A percentile compares a stretch with the other conserved stretches of the same genome.
Evolutionary conservation across 345 rosid genomes (phyloP).

Genomic region (Boechera stricta): DNA sequence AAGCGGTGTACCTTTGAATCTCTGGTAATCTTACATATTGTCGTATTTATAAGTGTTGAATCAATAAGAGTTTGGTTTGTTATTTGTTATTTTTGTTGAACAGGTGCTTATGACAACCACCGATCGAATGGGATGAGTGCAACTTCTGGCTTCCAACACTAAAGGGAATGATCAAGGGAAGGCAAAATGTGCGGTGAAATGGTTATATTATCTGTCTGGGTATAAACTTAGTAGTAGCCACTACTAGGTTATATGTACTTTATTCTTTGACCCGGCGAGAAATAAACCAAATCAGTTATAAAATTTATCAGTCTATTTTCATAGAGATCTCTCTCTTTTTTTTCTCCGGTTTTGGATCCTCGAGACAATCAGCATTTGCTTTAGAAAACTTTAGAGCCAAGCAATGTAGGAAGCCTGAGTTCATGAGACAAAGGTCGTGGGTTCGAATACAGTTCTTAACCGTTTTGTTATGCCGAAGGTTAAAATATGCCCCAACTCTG

Average conservation of each 20-base stretch:
- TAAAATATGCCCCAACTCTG: constrained; percentile 1
- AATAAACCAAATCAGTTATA: not conserved
- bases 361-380: not conserved
- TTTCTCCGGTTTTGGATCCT: not conserved
- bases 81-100: not conserved
- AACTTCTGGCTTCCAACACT: not conserved
- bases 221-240: not conserved
- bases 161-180: not conserved
- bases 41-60: not conserved
- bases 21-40: not conserved
- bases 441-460: constrained; percentile 3
- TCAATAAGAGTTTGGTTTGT: not conserved
- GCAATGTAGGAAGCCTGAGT: constrained; percentile 6
- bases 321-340: not conserved
- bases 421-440: constrained; percentile 5
- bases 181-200: not conserved
- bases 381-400: constrained; percentile 18
- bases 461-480: not conserved
- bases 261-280: not conserved
- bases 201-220: not conserved
- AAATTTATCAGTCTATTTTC: not conserved
- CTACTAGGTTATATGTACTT: not conserved
- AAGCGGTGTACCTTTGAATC: not conserved
- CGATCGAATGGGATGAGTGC: not conserved
- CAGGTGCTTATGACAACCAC: not conserved